These are phyloP conservation scores for Hyaloraphidium curvatum DNA, from an alignment of 192 early-diverging fungal genomes.

Conservation along the genomic window DNA sequence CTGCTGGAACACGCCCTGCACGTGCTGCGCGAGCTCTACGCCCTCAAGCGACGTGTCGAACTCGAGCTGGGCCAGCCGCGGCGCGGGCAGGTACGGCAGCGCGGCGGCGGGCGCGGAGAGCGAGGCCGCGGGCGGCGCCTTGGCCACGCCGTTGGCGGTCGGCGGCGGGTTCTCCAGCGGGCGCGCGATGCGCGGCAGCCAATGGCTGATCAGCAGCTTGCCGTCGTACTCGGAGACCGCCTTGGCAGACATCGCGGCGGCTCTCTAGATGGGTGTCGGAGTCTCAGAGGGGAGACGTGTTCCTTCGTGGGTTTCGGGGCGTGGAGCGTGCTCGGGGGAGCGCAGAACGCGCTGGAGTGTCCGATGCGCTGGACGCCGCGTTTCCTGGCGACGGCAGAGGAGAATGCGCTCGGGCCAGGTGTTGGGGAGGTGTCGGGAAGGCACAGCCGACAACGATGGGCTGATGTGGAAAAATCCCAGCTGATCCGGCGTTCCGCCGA, in stretches of 20 bases:
- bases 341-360: no score
- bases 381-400: no score
- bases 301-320: no score
- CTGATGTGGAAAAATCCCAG: no score
- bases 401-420: no score
- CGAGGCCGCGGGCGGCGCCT: constrained; percentile 24
- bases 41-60: constrained; percentile 42
- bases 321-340: no score
- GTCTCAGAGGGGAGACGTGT: no score
- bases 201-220: constrained; percentile 84
- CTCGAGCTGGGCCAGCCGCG: constrained; percentile 47
- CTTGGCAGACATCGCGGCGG: constrained; percentile 53
- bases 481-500: no score
- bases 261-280: no score
- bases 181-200: constrained; percentile 56
- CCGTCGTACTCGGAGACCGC: constrained; percentile 95
- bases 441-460: no score
- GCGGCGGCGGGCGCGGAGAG: constrained; percentile 44
- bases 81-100: neutral
- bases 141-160: neutral
- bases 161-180: constrained; percentile 15
- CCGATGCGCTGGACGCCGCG: no score
- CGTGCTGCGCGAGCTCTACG: constrained; percentile 19
- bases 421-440: no score
- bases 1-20: constrained; percentile 40